A percentile compares a stretch with the other conserved stretches of the same genome.
Evolutionary conservation across 1,139 yeast genomes (phyloP).

Genomic region (Lodderomyces jiufengensis): DNA sequence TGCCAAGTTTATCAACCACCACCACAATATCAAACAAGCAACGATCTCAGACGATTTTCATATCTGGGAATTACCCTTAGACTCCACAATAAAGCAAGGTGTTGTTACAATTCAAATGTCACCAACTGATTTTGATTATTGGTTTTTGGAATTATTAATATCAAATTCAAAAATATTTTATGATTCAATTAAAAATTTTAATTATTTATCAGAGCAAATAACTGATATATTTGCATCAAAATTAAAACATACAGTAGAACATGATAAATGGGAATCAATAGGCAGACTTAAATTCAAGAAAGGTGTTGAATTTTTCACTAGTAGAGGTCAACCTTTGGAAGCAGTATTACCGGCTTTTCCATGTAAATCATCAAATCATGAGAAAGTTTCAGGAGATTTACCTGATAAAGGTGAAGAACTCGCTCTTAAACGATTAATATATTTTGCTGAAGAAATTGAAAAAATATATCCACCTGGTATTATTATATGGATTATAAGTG

Average conservation of each 20-base stretch:
- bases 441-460: conserved; percentile 30
- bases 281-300: conserved; percentile 42
- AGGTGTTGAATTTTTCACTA: conserved; percentile 46
- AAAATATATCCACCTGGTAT: conserved; percentile 53
- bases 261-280: conserved; percentile 48
- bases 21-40: conserved; percentile 11
- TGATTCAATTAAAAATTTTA: neutral
- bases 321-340: conserved; percentile 44
- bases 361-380: conserved; percentile 54
- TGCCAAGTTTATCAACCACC: conserved; percentile 5
- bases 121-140: conserved; percentile 25
- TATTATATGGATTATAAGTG: conserved; percentile 55
- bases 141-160: conserved; percentile 32
- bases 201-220: conserved; percentile 17
- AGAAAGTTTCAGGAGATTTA: conserved; percentile 47
- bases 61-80: conserved; percentile 19
- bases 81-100: conserved; percentile 18
- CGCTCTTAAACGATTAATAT: conserved; percentile 31
- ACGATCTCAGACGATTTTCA: conserved; percentile 12
- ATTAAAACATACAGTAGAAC: conserved; percentile 44
- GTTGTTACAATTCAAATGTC: conserved; percentile 24
- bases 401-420: conserved; percentile 50
- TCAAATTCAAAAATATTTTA: conserved; percentile 13
- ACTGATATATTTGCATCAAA: conserved; percentile 34
- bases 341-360: conserved; percentile 65